Base-by-base conservation (phyloP, 352 stramenopile species). In the Globisporangium nunn region DNA sequence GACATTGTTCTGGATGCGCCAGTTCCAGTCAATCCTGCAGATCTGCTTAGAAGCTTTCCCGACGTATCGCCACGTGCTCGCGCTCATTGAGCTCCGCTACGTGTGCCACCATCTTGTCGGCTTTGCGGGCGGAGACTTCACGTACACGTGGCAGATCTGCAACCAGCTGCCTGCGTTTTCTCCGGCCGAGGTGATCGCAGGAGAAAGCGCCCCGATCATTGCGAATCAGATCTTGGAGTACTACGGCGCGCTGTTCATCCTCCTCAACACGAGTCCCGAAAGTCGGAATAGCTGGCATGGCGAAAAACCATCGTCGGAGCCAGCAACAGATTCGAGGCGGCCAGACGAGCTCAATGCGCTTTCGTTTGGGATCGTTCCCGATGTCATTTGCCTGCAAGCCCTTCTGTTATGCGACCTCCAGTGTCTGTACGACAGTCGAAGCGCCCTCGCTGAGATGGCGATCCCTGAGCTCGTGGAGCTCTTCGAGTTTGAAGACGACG, bases 391-490 rank as follows among this genome's bases (percentile, higher is more conserved):
- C 55, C 53, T 95, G 2, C 72, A 91, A 46, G 85, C 79, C 6
- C 62, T 91, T 7, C 64, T 87, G 33, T 40, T 95, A 28, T 93
- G 85, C 58, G 85, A 95, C 54, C 73, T 95, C 43, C 82, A 95
- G 56, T 79, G 70, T 31, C 62, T 93, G 29, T 90, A 85, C 39
- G 75, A 87, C 44, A 88, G 82, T 58, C 75, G 78, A n/a, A 95
- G 85, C 52, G 77, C 77, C 0, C 56, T 95, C 4, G 66, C 71
- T 0, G 82, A 92, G 56, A 71, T 72, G 18, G 70, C 74, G 6
- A 75, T 95, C 11, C 81, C 83, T 10, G 75, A 79, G 7, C 58
- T 93, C 17, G 70, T 77, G 6, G 80, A 92, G 56, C 59, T 91
- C 17, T 72, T 92, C 2, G 82, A 92, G 53, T 87, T 91, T 56